Base-by-base conservation (phyloP, 768 basidiomycete species). In the Neoboletus brunneissimus region DNA sequence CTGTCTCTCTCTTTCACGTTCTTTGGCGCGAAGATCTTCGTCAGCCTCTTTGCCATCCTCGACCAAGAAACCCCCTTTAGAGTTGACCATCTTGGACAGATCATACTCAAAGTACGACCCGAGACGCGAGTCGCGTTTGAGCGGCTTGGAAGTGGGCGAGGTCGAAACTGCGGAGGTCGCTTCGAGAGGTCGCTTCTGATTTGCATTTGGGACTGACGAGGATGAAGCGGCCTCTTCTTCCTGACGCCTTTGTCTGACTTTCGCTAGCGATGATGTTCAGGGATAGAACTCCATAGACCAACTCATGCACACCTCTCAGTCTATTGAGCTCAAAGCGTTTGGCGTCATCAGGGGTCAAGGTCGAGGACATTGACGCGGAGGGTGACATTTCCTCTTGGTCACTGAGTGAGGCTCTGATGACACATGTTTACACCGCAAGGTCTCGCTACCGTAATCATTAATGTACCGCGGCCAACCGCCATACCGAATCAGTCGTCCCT, bases 101-200 rank as follows among this genome's bases (percentile, higher is more conserved):
- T 98, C 95, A 83, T 97, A 98, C 62, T 98, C 96, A 62, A 96
- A 96, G 75, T 98, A 98, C 47, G 84, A 91, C 27, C 93, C 96
- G 12, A 94, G 77, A 34, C 90, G 82, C 13, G 86, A 81, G 63
- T 94, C 90, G 8, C 88, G 83, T 65, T 83, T 83, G 53, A 93
- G 74, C 2, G 71, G 70, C 52, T 76, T 79, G 53, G 78, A 75
- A 5, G 88, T 88, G 2, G 87, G 83, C 18, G 85, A 85, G 13
- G 76, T 80, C 27, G 86, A 84, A 8, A 70, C 73, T n/a, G 82
- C 81, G 41, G 86, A 77, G 3, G 79, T 74, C 27, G 80, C 80
- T 43, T 73, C 75, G 4, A 94, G 71, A 0, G 89, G 85, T 27
- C 93, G 83, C 67, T 94, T 95, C 62, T 82, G 82, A 65, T 91